Evolutionary conservation across 495 filamentous ascomycete species (phyloP), one percentile per base, ranked within the genome.

Genomic region (Penicillium goetzii): DNA sequence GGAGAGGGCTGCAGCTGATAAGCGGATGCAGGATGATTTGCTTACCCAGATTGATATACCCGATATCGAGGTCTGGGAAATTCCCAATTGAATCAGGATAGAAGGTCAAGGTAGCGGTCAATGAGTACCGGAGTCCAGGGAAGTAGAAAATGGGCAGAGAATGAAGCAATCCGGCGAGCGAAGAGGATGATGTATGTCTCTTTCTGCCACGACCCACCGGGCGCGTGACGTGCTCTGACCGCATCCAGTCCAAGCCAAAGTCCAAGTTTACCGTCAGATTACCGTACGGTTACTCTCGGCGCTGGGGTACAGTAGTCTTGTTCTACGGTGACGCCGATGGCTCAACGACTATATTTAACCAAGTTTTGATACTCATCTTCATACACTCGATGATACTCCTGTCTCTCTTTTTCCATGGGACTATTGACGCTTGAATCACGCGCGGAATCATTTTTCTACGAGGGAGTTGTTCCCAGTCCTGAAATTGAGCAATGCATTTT

Each of bases 181-280:
- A 50, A 62, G 63, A 67, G 68, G 75, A 76, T 75, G 72, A 80
- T 80, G 78, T 78, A 77, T 75, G 73, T 68, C 69, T 70, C 66
- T 74, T 78, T 68, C 76, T 78, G 75, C 77, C 77, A 74, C 61
- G 74, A 70, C 74, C 76, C 74, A 78, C 76, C 63, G 68, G 58
- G 68, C 73, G 69, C 75, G 76, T 80, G 76, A 80, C 77, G 75
- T 74, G 61, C 70, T 74, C 70, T 75, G 77, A 76, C 77, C 70
- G 67, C 72, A 74, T 70, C 43, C 47, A 59, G 61, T 34, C 30
- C 61, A 19, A 26, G 38, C 61, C 36, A 25, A 58, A 55, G 21
- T 15, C 28, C 41, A 49, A 10, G 12, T 57, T 54, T 59, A 60
- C 47, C 19, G 66, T 71, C 62, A 40, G 26, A 54, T 69, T 68